Base-by-base conservation (phyloP, 1,284 basidiomycete species). In the Moniliella sp. region DNA sequence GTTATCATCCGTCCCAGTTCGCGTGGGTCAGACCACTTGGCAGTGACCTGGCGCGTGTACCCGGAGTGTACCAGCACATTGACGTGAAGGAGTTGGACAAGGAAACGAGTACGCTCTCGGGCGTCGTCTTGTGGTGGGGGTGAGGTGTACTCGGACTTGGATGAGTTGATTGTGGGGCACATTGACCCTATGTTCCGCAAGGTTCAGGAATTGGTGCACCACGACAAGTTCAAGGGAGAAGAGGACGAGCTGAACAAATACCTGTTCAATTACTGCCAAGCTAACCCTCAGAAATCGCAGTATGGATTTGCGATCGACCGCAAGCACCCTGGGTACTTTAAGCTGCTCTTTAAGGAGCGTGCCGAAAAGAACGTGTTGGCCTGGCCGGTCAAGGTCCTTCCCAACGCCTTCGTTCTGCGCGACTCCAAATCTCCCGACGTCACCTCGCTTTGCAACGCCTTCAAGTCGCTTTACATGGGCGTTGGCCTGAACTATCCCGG, bases 1-100 rank as follows among this genome's bases (percentile, higher is more conserved):
- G 51, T 52, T 28, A 80, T 99, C 18, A 82, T 99, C 45, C 70
- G 91, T 28, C 91, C 91, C 0, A 91, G 83, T 18, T 94, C 86
- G 2, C 86, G 88, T 61, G 88, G 88, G 4, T 65, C 70, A 25
- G 74, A 93, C 54, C 91, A 97, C 63, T 68, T 99, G 21, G 91
- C 91, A 19, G 79, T 97, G 9, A 99, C 91, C 0, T 99, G 91
- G 91, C 97, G 97, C 64, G 86, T 99, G 7, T 88, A 91, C 47
- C 80, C 39, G 80, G 77, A 41, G 68, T 99, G 13, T 97, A 80
- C 64, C 91, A 97, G 61, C 93, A 99, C 58, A 80, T 99, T 40
- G 84, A 97, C 60, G 84, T 97, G 4, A 74, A 76, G 16, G 91
- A 99, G 55, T 57, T 70, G 28, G 65, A 70, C 59, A 71, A 71